Evolutionary conservation across 805 yeast genomes (phyloP), one percentile per base, ranked within the genome.

Genomic region (Yamadazyma philogaea): DNA sequence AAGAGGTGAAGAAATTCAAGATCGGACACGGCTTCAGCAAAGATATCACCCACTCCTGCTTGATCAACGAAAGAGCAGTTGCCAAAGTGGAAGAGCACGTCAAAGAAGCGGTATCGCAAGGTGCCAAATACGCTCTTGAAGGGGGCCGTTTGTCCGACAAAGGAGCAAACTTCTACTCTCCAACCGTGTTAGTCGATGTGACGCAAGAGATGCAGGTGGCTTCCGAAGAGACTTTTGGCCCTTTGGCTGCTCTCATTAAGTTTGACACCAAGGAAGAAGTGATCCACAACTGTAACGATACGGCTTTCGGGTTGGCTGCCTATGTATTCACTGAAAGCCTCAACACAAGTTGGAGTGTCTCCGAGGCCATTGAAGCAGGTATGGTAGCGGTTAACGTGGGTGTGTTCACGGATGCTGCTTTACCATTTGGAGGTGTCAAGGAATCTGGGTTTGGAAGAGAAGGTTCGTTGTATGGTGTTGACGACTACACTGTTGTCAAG

Each of bases 391-490:
- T 79, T 34, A 81, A 80, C 60, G 75, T 79, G 7, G 82, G 82
- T 40, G 51, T 75, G 2, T 75, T 78, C 56, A 72, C 81, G 5
- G 82, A 78, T 48, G 70, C 74, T 24, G 72, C 83, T n/a, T 56
- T 81, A 47, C 86, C 87, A 34, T 82, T 81, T 55, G 95, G 95
- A 17, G 95, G 95, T 39, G 73, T 85, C 36, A 83, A 83, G 56
- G 78, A 82, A 61, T 79, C 87, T 28, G 95, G 91, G 1, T 82
- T 81, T 52, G 91, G 93, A 41, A 77, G 89, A 62, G 90, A 84
- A 66, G 90, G 89, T 43, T 82, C 89, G 18, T 74, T 76, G 55
- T 81, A 79, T 58, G 93, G 93, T 30, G 59, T 84, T 39, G 87
- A 84, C 43, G 93, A 86, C 61, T 85, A 84, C 63, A 66, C 79